These are phyloP conservation scores for Colletotrichum sojae DNA, from an alignment of 2,329 filamentous ascomycete genomes.

Conservation along the genomic window DNA sequence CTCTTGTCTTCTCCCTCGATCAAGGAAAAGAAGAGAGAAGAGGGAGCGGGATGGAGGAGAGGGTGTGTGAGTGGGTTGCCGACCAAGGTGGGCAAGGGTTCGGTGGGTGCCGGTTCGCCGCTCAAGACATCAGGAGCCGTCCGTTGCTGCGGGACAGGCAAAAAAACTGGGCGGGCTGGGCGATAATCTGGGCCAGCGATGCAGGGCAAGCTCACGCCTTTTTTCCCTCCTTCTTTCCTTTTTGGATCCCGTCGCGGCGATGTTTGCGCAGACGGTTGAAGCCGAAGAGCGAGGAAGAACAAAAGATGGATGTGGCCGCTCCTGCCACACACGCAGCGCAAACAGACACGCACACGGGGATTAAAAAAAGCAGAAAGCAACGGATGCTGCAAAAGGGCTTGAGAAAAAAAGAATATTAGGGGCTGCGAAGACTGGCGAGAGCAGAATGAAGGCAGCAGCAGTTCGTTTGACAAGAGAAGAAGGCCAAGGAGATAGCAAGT, in stretches of 20 bases:
- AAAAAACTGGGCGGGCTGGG: slow-evolving; percentile 39
- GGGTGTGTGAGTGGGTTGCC: slow-evolving; percentile 35
- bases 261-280: slow-evolving; percentile 24
- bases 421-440: not conserved
- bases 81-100: slow-evolving; percentile 40
- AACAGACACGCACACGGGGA: not conserved
- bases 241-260: slow-evolving; percentile 30
- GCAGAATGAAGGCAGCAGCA: slow-evolving; percentile 12
- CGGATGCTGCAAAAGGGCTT: not conserved
- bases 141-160: slow-evolving; percentile 31
- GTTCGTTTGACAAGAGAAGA: slow-evolving; percentile 14
- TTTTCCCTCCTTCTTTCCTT: no score
- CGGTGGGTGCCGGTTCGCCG: slow-evolving; percentile 38
- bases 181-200: slow-evolving; percentile 31
- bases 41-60: slow-evolving; percentile 12
- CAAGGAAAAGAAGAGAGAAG: slow-evolving; percentile 34
- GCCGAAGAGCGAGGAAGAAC: not conserved
- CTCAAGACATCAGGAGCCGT: slow-evolving; percentile 40
- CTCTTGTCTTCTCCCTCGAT: slow-evolving; percentile 36
- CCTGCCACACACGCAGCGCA: slow-evolving; percentile 31
- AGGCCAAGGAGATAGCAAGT: slow-evolving; percentile 18
- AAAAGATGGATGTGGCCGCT: slow-evolving; percentile 25
- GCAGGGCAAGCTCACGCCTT: slow-evolving; percentile 24
- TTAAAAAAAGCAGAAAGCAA: slow-evolving; percentile 20
- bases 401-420: slow-evolving; percentile 13